Conservation (phyloP, 2,329 filamentous ascomycete genomes). For the Paraphaeosphaeria minitans region DNA sequence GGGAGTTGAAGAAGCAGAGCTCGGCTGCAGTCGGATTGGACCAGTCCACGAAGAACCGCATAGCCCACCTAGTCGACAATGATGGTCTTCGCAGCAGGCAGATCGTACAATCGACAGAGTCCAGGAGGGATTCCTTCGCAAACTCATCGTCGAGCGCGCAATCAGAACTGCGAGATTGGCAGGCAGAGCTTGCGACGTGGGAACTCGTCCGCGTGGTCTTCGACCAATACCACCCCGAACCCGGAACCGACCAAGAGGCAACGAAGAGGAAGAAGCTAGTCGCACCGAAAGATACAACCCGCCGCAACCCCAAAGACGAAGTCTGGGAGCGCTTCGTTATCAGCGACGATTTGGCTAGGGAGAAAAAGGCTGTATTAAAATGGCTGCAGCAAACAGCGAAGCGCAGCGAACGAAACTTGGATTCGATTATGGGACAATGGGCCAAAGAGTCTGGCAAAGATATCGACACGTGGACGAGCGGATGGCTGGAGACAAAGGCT, state of each 20-base stretch:
- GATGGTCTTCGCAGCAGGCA: slow-evolving; percentile 20
- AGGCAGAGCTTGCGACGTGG: slow-evolving; percentile 90
- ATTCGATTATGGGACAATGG: slow-evolving; percentile 72
- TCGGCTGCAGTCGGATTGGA: slow-evolving; percentile 44
- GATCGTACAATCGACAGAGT: slow-evolving; percentile 20
- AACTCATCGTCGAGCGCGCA: slow-evolving; percentile 47
- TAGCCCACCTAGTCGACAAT: slow-evolving; percentile 36
- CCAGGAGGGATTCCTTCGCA: neutral
- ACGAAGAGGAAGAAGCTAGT: slow-evolving; percentile 42
- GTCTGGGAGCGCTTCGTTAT: slow-evolving; percentile 77
- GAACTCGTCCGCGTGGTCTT: slow-evolving; percentile 78
- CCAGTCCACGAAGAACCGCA: slow-evolving; percentile 39
- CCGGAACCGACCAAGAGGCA: slow-evolving; percentile 37
- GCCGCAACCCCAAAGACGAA: slow-evolving; percentile 65
- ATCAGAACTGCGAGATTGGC: slow-evolving; percentile 65
- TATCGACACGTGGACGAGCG: slow-evolving; percentile 73
- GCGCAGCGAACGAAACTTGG: slow-evolving; percentile 69
- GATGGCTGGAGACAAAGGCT: slow-evolving; percentile 90
- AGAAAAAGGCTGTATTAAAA: slow-evolving; percentile 79
- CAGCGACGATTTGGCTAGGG: slow-evolving; percentile 72
- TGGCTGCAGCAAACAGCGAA: slow-evolving; percentile 84
- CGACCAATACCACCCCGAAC: slow-evolving; percentile 64
- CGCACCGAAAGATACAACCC: slow-evolving; percentile 39
- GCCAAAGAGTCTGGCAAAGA: slow-evolving; percentile 73
- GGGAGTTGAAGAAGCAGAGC: slow-evolving; percentile 52